Conservation (phyloP, 1,284 basidiomycete genomes). For the Irpex sp. region DNA sequence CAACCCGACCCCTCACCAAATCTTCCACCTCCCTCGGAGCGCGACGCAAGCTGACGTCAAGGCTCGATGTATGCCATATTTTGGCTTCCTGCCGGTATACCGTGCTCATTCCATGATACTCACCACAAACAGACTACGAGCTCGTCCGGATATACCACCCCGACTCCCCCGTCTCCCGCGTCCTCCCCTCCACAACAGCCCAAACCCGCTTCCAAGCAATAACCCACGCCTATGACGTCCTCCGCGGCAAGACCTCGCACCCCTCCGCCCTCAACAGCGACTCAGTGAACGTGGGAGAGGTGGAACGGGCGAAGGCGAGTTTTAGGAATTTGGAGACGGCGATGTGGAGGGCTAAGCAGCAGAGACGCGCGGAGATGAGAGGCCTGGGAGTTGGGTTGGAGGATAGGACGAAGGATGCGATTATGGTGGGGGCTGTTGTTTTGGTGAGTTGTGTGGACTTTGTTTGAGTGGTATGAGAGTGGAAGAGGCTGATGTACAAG, state of each 20-base stretch:
- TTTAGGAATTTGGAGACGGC: constrained; percentile 28
- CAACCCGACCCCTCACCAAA: constrained; percentile 62
- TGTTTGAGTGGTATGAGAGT: background rate
- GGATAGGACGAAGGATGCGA: constrained; percentile 54
- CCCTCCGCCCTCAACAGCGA: background rate
- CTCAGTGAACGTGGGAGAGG: constrained; percentile 23
- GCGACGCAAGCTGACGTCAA: constrained; percentile 62
- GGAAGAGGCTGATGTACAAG: background rate
- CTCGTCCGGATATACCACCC: constrained; percentile 70
- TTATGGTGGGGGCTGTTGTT: constrained; percentile 45
- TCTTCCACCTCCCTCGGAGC: constrained; percentile 58
- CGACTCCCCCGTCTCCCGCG: constrained; percentile 52
- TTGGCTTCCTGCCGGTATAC: background rate
- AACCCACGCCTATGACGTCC: constrained; percentile 53
- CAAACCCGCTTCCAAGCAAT: constrained; percentile 63
- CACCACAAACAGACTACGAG: constrained; percentile 48
- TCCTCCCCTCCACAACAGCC: constrained; percentile 39
- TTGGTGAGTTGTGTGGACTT: constrained; percentile 33
- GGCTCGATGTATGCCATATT: constrained; percentile 48
- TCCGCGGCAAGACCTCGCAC: constrained; percentile 36
- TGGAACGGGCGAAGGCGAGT: constrained; percentile 28
- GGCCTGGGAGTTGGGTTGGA: constrained; percentile 26
- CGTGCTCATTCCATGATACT: background rate
- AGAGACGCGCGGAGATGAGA: constrained; percentile 31
- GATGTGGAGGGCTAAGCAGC: constrained; percentile 40